Evolutionary conservation across 2,329 filamentous ascomycete species (phyloP).

Genomic region (Fusarium sp.): DNA sequence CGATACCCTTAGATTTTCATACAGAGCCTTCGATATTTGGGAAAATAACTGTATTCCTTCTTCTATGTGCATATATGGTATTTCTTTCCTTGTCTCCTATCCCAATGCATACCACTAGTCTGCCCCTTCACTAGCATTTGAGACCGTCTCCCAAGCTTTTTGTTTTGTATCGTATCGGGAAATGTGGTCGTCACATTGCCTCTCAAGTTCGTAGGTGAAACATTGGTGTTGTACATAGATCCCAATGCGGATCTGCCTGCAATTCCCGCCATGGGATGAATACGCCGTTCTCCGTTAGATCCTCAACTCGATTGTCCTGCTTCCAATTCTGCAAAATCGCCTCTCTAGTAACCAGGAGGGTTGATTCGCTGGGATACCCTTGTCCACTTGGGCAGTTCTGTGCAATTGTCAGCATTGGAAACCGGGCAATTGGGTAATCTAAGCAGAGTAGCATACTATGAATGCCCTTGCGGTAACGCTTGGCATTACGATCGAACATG

Average conservation of each 20-base stretch:
- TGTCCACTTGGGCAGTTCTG: slow-evolving; percentile 92
- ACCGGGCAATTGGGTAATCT: background rate
- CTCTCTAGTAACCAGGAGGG: slow-evolving; percentile 86
- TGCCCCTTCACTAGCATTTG: slow-evolving; percentile 37
- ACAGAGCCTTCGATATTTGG: slow-evolving; percentile 13
- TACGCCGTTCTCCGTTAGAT: slow-evolving; percentile 36
- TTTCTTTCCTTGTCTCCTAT: background rate
- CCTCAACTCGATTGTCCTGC: slow-evolving; percentile 10
- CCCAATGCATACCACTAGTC: slow-evolving; percentile 11
- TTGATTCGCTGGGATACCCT: slow-evolving; percentile 93
- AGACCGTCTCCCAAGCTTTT: slow-evolving; percentile 3
- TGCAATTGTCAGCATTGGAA: slow-evolving; percentile 28
- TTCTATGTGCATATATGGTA: slow-evolving; percentile 9
- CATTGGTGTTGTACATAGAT: slow-evolving; percentile 45
- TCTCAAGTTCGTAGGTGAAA: slow-evolving; percentile 40
- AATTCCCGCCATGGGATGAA: slow-evolving; percentile 33
- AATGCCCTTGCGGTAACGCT: slow-evolving; percentile 95
- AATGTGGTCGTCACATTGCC: slow-evolving; percentile 31
- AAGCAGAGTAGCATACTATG: slow-evolving; percentile 75
- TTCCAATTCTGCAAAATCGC: slow-evolving; percentile 12
- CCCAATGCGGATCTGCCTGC: slow-evolving; percentile 25
- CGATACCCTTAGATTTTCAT: slow-evolving; percentile 39
- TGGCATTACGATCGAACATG: slow-evolving; percentile 95
- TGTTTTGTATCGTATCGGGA: slow-evolving; percentile 9
- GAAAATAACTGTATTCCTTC: slow-evolving; percentile 7